Evolutionary conservation across 495 filamentous ascomycete genomes (phyloP).

Genomic region (Beverwykella pulmonaria): DNA sequence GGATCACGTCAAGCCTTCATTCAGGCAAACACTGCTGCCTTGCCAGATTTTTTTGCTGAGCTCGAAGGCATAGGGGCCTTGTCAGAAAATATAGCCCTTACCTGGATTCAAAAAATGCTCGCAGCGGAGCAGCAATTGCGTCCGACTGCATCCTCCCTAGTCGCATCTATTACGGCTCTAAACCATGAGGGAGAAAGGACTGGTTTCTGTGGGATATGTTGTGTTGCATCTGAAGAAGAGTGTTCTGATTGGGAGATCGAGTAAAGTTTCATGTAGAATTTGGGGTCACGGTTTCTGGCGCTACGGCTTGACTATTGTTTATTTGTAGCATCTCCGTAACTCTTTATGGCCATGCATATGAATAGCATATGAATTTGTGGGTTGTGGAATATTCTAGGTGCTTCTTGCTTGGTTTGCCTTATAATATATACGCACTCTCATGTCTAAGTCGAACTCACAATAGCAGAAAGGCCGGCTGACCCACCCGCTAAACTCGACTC

Average conservation of each 20-base stretch:
- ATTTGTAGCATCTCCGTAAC: too few species aligned
- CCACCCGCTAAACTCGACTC: too few species aligned
- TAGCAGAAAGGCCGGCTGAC: too few species aligned
- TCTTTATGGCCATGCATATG: too few species aligned
- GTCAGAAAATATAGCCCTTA: slow-evolving; percentile 15
- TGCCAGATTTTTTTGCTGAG: slow-evolving; percentile 12
- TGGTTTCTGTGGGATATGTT: slow-evolving; percentile 27
- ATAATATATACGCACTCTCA: too few species aligned
- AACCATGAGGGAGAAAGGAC: slow-evolving; percentile 8
- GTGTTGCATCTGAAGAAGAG: slow-evolving; percentile 12
- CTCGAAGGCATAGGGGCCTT: slow-evolving; percentile 9
- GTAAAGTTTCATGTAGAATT: too few species aligned
- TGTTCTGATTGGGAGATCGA: neutral
- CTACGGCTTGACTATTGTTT: too few species aligned
- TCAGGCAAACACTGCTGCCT: slow-evolving; percentile 2
- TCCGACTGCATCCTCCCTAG: slow-evolving; percentile 25
- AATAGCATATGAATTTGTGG: too few species aligned
- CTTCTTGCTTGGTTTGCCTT: too few species aligned
- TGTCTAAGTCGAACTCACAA: too few species aligned
- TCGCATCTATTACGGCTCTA: slow-evolving; percentile 25
- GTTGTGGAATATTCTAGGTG: too few species aligned
- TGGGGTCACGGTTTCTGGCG: too few species aligned
- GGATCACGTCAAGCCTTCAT: slow-evolving; percentile 13
- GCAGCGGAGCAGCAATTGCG: slow-evolving; percentile 6
- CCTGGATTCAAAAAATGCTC: slow-evolving; percentile 15